These are phyloP conservation scores for Salvia hispanica DNA, from an alignment of 257 asterid species.

Conservation along the genomic window DNA sequence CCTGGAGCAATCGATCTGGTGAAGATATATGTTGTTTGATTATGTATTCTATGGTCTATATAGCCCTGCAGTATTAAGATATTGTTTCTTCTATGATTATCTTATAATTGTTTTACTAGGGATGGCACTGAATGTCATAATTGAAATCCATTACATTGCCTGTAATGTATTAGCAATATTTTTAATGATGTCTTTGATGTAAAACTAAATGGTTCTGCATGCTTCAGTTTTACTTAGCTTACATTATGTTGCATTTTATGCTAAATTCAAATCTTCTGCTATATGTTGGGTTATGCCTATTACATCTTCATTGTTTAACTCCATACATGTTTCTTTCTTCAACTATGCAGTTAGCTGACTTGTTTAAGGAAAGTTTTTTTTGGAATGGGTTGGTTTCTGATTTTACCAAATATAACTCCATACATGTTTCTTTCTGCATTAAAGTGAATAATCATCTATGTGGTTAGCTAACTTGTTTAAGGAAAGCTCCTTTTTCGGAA, in stretches of 20 bases:
- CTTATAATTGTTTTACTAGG: no score
- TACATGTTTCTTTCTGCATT: slow-evolving; percentile 15
- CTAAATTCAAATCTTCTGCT: slow-evolving; percentile 24
- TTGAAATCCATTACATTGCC: not conserved
- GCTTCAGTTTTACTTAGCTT: slow-evolving; percentile 27
- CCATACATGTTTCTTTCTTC: no score
- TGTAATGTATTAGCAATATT: slow-evolving; percentile 4
- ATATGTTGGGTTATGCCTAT: slow-evolving; percentile 8
- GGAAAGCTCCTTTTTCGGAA: slow-evolving; percentile 14
- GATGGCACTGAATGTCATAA: no score
- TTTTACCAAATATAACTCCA: slow-evolving; percentile 18
- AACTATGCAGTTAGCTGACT: no score
- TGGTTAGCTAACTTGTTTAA: slow-evolving; percentile 10
- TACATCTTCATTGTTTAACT: not conserved
- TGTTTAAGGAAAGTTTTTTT: no score
- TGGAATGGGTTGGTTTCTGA: not conserved
- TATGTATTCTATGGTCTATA: slow-evolving; percentile 1
- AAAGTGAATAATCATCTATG: not conserved
- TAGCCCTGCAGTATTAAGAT: no score
- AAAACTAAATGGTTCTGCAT: not conserved
- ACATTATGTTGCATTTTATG: not conserved
- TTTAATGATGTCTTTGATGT: slow-evolving; percentile 1
- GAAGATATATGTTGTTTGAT: not conserved
- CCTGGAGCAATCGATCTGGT: no score
- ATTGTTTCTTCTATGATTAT: no score